These are phyloP conservation scores for Aspergillus tubingensis DNA, from an alignment of 2,329 filamentous ascomycete genomes.

Conservation along the genomic window DNA sequence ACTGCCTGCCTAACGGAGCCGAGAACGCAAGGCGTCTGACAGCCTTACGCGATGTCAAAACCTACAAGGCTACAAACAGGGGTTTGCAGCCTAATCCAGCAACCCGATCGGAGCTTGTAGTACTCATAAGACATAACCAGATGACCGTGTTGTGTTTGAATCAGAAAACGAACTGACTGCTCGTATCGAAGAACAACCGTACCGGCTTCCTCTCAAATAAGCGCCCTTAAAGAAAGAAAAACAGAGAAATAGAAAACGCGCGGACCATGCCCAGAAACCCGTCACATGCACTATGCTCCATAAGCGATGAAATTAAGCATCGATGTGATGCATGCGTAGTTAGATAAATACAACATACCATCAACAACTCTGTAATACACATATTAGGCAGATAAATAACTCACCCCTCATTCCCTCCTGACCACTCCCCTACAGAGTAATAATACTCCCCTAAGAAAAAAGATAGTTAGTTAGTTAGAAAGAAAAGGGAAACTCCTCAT, in stretches of 20 bases:
- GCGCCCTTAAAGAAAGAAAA: background rate
- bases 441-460: no score
- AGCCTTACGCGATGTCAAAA: constrained; percentile 3
- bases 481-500: background rate
- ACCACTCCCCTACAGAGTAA: no score
- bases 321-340: background rate
- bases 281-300: background rate
- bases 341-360: background rate
- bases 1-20: background rate
- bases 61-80: background rate
- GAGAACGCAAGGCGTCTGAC: background rate
- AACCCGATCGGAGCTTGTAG: background rate
- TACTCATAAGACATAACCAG: background rate
- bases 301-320: background rate
- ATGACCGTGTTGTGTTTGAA: background rate
- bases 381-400: background rate
- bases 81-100: background rate
- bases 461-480: no score
- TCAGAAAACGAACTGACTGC: background rate
- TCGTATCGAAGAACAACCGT: background rate
- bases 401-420: no score
- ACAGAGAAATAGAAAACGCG: background rate
- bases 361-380: background rate
- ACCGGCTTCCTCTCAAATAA: background rate
- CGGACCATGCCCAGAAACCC: background rate